phyloP scores from a whole-genome alignment of 129 eudicot species.

The Flaveria robusta region DNA sequence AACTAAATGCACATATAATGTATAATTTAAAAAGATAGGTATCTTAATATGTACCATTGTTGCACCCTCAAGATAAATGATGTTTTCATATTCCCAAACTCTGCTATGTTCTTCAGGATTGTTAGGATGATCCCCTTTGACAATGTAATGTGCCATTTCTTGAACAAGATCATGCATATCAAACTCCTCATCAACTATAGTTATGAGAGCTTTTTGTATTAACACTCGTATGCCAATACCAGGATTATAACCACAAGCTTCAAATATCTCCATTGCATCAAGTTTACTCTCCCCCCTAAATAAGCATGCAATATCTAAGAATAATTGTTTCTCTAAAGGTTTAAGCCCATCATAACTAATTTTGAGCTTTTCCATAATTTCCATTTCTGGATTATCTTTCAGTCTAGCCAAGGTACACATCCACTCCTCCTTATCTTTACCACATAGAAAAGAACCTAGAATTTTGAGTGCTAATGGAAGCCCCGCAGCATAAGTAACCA shows the following conservation, averaged over 20 bases:
- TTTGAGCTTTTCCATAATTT: not conserved
- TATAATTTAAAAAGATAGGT: not conserved
- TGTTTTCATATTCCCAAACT: not conserved
- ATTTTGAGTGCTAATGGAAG: not conserved
- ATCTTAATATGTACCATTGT: not conserved
- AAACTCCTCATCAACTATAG: not conserved
- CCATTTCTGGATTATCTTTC: not conserved
- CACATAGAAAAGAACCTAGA: not conserved
- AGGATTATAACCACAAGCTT: not conserved
- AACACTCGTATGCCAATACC: not conserved
- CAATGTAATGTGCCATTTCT: constrained; percentile 5
- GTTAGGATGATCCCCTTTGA: not conserved
- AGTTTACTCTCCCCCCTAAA: not conserved
- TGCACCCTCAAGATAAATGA: not conserved
- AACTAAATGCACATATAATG: too few species aligned
- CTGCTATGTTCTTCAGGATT: constrained; percentile 7
- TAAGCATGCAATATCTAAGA: not conserved
- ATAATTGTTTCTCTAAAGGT: not conserved
- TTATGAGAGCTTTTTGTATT: not conserved
- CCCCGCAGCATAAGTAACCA: not conserved
- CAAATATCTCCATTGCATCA: not conserved
- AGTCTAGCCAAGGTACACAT: not conserved
- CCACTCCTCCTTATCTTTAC: not conserved
- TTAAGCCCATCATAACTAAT: not conserved
- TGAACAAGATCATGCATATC: not conserved